Conservation (phyloP, 2,329 filamentous ascomycete species). For the Pestalotiopsis fici region DNA sequence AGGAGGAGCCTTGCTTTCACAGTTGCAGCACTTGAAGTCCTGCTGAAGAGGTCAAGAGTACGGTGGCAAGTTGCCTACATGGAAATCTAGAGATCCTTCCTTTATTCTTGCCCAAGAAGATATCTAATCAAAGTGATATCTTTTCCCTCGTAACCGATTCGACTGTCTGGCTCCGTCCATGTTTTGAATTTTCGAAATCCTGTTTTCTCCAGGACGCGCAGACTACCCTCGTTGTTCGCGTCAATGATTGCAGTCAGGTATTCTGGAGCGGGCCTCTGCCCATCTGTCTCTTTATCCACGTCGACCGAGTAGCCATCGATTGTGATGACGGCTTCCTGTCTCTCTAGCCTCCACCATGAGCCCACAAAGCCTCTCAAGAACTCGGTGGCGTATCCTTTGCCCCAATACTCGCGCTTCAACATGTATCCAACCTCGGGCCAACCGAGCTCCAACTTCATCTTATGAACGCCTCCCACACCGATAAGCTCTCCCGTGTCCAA, state of each 20-base stretch:
- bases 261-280: conserved; percentile 35
- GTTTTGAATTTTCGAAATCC: conserved; percentile 52
- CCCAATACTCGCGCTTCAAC: conserved; percentile 54
- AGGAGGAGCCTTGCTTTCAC: no score
- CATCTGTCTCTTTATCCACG: conserved; percentile 15
- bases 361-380: conserved; percentile 48
- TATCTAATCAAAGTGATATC: neutral
- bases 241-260: conserved; percentile 49
- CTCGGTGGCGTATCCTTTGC: conserved; percentile 58
- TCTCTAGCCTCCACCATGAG: conserved; percentile 50
- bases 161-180: conserved; percentile 33
- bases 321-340: conserved; percentile 42
- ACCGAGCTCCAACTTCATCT: conserved; percentile 34
- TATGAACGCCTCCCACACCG: conserved; percentile 48
- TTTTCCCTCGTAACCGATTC: conserved; percentile 10
- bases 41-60: no score
- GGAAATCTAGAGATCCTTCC: no score
- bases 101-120: neutral
- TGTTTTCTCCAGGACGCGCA: conserved; percentile 55
- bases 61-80: no score
- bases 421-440: conserved; percentile 64
- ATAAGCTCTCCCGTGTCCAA: conserved; percentile 50
- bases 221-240: conserved; percentile 51
- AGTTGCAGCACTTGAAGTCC: no score
- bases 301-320: conserved; percentile 40